Evolutionary conservation across 768 basidiomycete genomes (phyloP), one percentile per base, ranked within the genome.

Genomic region (Cystobasidium onofrii): DNA sequence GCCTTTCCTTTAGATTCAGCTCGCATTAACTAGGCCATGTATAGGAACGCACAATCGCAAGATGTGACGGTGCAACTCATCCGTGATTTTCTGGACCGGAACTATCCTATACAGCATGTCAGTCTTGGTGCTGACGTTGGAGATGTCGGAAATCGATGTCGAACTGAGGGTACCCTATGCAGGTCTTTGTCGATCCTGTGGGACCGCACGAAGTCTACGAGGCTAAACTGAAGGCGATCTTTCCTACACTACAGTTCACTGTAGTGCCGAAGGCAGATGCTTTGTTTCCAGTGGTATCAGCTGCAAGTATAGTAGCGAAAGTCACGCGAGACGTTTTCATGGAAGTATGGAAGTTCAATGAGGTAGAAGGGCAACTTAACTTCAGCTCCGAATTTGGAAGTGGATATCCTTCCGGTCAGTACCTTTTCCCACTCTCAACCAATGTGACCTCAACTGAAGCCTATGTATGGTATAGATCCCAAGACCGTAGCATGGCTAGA

Each of bases 261-360:
- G 96, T 99, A 27, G 86, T 88, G 12, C 86, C 87, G 31, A 97
- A 99, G 81, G 96, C 96, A 18, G 96, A 99, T 79, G 88, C 88
- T n/a, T 88, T 90, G 75, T 99, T 87, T 85, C 96, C 93, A 79
- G 94, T 99, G 74, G 96, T 99, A 74, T 89, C 92, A 25, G 96
- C 96, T 6, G 96, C 95, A 0, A 92, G 91, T 80, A 91, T 98
- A n/a, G 92, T 92, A 1, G 96, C 96, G 1, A 99, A 99, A 82
- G 93, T 95, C 31, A 97, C 94, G 0, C 85, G 95, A 71, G 95
- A 98, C 78, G 87, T 89, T 7, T 92, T 92, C 81, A 84, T 97
- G 23, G 89, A 94, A 74, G 85, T 85, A 1, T 98, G 95, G 95
- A 79, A 84, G 12, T 94, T 88, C 76, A 87, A 70, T 25, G 76